Conservation (phyloP, 1,284 basidiomycete genomes). For the Trichosporon coremiiforme region DNA sequence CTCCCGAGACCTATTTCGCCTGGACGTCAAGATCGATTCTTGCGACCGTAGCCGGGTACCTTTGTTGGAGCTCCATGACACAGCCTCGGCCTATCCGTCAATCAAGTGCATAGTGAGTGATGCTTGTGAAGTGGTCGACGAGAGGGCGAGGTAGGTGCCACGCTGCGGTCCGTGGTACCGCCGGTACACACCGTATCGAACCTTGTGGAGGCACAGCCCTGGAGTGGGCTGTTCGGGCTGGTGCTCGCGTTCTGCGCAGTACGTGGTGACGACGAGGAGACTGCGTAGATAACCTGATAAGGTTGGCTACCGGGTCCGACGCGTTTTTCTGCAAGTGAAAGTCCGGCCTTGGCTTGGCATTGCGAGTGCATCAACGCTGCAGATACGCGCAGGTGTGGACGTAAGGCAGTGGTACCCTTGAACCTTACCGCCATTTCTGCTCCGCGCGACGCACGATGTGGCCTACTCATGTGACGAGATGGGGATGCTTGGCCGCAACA, state of each 20-base stretch:
- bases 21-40: too few species aligned
- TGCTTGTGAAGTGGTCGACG: too few species aligned
- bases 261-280: neutral
- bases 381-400: neutral
- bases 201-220: too few species aligned
- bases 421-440: neutral
- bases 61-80: too few species aligned
- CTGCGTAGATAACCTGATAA: neutral
- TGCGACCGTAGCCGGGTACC: too few species aligned
- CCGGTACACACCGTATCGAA: too few species aligned
- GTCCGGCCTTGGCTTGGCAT: neutral
- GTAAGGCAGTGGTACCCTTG: neutral
- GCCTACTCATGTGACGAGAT: neutral
- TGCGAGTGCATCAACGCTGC: too few species aligned
- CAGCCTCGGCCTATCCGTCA: too few species aligned
- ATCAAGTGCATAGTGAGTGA: too few species aligned
- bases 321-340: neutral
- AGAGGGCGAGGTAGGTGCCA: too few species aligned
- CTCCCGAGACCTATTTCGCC: too few species aligned
- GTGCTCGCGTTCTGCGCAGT: neutral
- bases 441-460: neutral
- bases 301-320: neutral
- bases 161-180: too few species aligned
- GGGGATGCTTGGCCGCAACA: neutral
- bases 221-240: neutral